Evolutionary conservation across 345 rosid genomes (phyloP).

Genomic region (Camelina hispida): DNA sequence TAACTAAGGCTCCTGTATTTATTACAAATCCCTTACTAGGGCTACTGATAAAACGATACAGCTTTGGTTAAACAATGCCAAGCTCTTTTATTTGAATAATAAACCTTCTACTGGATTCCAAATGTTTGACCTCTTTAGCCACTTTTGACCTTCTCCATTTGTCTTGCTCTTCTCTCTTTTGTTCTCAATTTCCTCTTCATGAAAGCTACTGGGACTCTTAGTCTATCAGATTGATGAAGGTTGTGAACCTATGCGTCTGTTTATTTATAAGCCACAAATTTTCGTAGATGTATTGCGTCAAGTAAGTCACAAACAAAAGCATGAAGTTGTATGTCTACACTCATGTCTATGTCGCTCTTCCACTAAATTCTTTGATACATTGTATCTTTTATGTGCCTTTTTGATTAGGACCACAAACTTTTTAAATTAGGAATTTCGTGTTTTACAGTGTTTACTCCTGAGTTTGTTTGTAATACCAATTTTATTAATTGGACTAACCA

Average conservation of each 20-base stretch:
- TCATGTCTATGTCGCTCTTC: not conserved
- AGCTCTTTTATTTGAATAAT: too few species aligned
- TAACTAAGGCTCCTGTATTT: too few species aligned
- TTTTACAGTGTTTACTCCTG: not conserved
- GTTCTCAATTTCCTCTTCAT: too few species aligned
- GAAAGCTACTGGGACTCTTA: too few species aligned
- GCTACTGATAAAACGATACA: too few species aligned
- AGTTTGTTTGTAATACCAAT: not conserved
- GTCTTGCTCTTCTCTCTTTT: too few species aligned
- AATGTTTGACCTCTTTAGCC: too few species aligned
- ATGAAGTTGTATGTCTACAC: not conserved
- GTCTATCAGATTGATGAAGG: not conserved
- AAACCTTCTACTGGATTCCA: too few species aligned
- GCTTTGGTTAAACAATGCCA: too few species aligned
- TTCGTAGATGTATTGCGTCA: not conserved
- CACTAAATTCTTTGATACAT: not conserved
- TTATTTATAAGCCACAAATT: not conserved
- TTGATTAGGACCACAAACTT: not conserved
- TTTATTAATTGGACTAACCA: not conserved
- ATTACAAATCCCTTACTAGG: too few species aligned
- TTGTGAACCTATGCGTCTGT: not conserved
- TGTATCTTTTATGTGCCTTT: not conserved
- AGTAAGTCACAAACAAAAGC: not conserved
- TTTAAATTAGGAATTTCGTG: not conserved
- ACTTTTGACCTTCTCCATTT: too few species aligned